Evolutionary conservation across 2,329 filamentous ascomycete species (phyloP).

Genomic region (Plectosphaerella sp.): DNA sequence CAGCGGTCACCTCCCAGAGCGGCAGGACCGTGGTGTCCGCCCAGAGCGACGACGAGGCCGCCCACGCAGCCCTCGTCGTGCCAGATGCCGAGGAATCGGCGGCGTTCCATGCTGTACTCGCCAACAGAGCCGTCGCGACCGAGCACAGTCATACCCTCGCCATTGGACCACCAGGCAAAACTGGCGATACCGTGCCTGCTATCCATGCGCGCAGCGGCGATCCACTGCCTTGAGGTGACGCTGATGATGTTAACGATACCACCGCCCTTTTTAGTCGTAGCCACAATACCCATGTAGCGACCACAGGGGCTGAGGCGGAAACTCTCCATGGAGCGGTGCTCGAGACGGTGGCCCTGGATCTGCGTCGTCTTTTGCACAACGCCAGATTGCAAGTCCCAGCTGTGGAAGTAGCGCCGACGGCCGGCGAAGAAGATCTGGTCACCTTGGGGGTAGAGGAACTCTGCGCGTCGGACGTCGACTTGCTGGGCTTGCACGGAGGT

Average conservation of each 20-base stretch:
- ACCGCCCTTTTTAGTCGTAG: constrained; percentile 76
- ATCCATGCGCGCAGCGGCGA: constrained; percentile 76
- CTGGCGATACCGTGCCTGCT: constrained; percentile 80
- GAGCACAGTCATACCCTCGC: constrained; percentile 74
- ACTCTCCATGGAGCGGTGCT: constrained; percentile 86
- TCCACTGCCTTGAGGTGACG: constrained; percentile 79
- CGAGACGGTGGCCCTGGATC: constrained; percentile 69
- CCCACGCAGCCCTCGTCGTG: constrained; percentile 84
- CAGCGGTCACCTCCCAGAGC: constrained; percentile 76
- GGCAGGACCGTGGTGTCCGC: constrained; percentile 59
- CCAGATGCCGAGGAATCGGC: constrained; percentile 76
- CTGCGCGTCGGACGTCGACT: constrained; percentile 78
- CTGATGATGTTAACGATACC: constrained; percentile 84
- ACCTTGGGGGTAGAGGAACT: constrained; percentile 69
- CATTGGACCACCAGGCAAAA: constrained; percentile 88
- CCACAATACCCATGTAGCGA: constrained; percentile 77
- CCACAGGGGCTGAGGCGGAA: constrained; percentile 88
- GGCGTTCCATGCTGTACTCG: constrained; percentile 72
- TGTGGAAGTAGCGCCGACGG: constrained; percentile 86
- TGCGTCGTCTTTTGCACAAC: constrained; percentile 76
- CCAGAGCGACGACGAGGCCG: constrained; percentile 76
- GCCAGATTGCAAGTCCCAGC: constrained; percentile 84
- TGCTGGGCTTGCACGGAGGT: constrained; percentile 83
- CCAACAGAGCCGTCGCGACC: constrained; percentile 86
- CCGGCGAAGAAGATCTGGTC: constrained; percentile 85